A percentile compares a stretch with the other conserved stretches of the same genome.
Evolutionary conservation across 768 basidiomycete species (phyloP).

Genomic region (Phlegmacium glaucopus): DNA sequence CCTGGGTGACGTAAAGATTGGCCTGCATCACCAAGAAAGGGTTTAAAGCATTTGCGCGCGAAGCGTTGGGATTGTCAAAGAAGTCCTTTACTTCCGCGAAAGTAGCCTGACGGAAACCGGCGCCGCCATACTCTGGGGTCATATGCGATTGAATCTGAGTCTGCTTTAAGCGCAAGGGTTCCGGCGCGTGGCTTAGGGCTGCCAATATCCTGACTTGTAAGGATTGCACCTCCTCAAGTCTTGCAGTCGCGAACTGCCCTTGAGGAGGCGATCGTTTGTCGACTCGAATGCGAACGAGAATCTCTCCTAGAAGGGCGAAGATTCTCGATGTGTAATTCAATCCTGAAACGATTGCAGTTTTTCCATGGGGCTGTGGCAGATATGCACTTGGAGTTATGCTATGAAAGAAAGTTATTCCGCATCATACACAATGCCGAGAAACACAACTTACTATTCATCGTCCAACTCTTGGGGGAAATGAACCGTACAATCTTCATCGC

Average conservation of each 20-base stretch:
- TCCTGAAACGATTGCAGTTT: conserved; percentile 81
- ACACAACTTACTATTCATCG: conserved; percentile 71
- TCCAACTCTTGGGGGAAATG: conserved; percentile 87
- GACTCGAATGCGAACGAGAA: conserved; percentile 80
- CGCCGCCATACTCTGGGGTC: conserved; percentile 61
- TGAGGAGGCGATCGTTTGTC: conserved; percentile 85
- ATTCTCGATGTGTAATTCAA: conserved; percentile 86
- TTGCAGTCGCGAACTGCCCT: conserved; percentile 80
- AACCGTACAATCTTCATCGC: conserved; percentile 88
- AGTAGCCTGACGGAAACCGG: conserved; percentile 77
- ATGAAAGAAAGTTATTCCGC: conserved; percentile 16
- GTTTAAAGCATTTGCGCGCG: conserved; percentile 80
- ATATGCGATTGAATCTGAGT: conserved; percentile 44
- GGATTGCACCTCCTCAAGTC: conserved; percentile 81
- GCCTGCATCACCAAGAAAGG: conserved; percentile 91
- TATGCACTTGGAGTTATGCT: conserved; percentile 85
- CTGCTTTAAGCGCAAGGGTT: conserved; percentile 68
- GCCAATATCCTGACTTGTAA: conserved; percentile 74
- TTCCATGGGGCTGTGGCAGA: conserved; percentile 83
- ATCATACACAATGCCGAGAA: conserved; percentile 15
- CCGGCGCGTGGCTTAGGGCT: conserved; percentile 74
- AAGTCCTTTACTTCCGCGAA: conserved; percentile 88
- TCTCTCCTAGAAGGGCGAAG: conserved; percentile 83
- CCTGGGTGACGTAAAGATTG: conserved; percentile 91
- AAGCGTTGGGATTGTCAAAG: conserved; percentile 89